Evolutionary conservation across 2,329 filamentous ascomycete species (phyloP).

Genomic region (Gaeumannomyces sp.): DNA sequence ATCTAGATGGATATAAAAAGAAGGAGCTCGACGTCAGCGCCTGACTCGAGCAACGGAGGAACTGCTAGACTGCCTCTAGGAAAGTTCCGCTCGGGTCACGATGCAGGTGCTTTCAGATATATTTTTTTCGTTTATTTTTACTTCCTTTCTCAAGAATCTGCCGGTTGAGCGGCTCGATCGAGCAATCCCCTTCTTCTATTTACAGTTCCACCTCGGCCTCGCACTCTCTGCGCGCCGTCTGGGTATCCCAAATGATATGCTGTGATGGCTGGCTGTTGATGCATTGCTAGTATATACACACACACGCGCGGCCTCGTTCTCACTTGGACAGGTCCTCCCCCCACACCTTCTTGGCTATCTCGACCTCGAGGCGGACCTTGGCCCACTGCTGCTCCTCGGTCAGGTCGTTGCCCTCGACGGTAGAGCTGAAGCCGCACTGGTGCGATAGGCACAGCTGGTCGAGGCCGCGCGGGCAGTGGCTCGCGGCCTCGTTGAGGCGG

Average conservation of each 20-base stretch:
- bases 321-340: slow-evolving; percentile 25
- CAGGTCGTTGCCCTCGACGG: slow-evolving; percentile 50
- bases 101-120: neutral
- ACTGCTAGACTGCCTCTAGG: neutral
- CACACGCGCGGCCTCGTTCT: neutral
- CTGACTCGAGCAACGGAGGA: no score
- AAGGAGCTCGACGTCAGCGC: no score
- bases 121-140: neutral
- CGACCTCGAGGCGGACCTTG: slow-evolving; percentile 46
- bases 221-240: neutral
- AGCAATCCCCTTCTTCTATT: neutral
- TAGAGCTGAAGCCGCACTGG: slow-evolving; percentile 53
- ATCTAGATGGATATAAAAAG: no score
- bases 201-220: neutral
- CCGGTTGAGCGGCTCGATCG: neutral
- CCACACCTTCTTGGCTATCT: slow-evolving; percentile 53
- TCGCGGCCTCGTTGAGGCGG: slow-evolving; percentile 37
- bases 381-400: slow-evolving; percentile 52
- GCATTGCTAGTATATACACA: neutral
- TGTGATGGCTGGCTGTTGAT: neutral
- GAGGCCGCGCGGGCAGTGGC: slow-evolving; percentile 43
- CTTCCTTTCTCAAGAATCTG: neutral
- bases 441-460: slow-evolving; percentile 51
- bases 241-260: neutral
- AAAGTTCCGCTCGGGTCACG: neutral